Conservation (phyloP, 106 monocot genomes). For the Platanthera zijinensis region DNA sequence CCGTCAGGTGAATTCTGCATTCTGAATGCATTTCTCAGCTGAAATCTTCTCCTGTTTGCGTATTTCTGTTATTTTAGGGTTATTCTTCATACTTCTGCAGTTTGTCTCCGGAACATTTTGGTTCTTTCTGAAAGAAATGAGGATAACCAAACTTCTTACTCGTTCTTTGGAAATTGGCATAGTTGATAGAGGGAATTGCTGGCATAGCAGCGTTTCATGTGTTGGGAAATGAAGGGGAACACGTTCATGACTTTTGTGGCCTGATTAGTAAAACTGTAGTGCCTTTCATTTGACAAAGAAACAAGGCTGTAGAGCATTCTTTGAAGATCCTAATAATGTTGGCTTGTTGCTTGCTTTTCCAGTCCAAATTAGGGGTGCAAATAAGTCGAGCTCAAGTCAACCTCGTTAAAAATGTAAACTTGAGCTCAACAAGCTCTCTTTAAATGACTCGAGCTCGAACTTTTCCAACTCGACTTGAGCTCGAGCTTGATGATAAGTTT, state of each 20-base stretch:
- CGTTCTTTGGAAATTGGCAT: background rate
- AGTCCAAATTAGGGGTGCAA: too few relatives aligned
- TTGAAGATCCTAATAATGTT: background rate
- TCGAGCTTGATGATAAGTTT: too few relatives aligned
- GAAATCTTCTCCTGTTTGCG: background rate
- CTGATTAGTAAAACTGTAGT: background rate
- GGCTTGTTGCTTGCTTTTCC: background rate
- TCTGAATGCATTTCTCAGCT: background rate
- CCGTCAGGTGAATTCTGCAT: conserved; percentile 19
- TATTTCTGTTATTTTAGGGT: background rate
- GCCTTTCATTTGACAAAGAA: background rate
- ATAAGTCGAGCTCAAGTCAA: too few relatives aligned
- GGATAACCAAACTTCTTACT: background rate
- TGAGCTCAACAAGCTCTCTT: too few relatives aligned
- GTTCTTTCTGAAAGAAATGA: background rate
- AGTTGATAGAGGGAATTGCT: background rate
- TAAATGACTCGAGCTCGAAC: too few relatives aligned
- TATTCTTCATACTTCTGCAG: background rate
- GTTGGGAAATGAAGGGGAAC: background rate
- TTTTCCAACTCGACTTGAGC: too few relatives aligned
- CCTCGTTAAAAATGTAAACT: too few relatives aligned
- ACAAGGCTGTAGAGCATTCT: background rate
- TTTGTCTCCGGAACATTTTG: conserved; percentile 1
- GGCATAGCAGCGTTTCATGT: background rate
- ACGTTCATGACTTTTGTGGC: background rate